Conservation (phyloP, 345 rosid genomes). For the Iberis pinnata region DNA sequence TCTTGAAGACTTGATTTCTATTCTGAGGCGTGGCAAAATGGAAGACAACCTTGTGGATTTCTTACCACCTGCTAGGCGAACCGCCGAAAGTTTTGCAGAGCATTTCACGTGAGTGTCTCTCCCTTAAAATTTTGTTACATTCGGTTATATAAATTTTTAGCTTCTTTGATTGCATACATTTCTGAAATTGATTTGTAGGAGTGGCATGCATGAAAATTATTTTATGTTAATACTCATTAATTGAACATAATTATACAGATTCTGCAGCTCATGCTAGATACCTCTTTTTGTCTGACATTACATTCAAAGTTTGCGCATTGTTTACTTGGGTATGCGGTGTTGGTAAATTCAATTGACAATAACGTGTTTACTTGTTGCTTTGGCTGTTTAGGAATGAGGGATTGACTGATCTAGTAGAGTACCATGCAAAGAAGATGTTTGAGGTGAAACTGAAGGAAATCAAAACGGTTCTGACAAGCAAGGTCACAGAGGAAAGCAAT, state of each 20-base stretch:
- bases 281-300: neutral
- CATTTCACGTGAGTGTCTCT: conserved; percentile 78
- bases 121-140: conserved; percentile 9
- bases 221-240: too few species aligned
- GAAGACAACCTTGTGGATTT: conserved; percentile 85
- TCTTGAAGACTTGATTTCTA: conserved; percentile 86
- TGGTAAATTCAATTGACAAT: neutral
- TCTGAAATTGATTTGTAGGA: neutral
- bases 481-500: conserved; percentile 66
- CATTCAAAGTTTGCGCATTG: neutral
- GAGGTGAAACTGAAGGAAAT: conserved; percentile 87
- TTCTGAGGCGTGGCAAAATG: conserved; percentile 90
- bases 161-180: neutral
- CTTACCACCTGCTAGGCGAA: conserved; percentile 73
- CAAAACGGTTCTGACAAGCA: conserved; percentile 70
- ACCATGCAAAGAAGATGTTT: conserved; percentile 83
- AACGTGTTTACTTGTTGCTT: conserved; percentile 16
- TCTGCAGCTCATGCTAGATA: conserved; percentile 1
- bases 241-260: neutral
- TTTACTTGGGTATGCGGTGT: neutral
- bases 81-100: conserved; percentile 83
- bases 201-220: neutral
- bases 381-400: conserved; percentile 72
- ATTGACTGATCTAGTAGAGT: conserved; percentile 71
- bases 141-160: neutral